Evolutionary conservation across 1,139 yeast genomes (phyloP).

Genomic region (Hyphopichia fennica): DNA sequence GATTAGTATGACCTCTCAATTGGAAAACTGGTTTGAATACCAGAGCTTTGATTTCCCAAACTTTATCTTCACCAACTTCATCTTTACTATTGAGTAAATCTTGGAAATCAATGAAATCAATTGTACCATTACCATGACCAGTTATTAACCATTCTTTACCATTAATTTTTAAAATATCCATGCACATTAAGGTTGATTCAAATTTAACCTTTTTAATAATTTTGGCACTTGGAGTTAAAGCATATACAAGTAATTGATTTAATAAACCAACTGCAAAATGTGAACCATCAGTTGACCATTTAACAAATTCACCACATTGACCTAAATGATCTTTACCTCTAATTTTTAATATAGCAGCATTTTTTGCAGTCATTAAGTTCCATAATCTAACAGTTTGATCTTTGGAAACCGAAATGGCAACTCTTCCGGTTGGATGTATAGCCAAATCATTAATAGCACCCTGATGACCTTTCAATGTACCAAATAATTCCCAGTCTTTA

Average conservation of each 20-base stretch:
- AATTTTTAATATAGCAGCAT: conserved; percentile 81
- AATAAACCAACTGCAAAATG: conserved; percentile 74
- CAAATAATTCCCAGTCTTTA: conserved; percentile 94
- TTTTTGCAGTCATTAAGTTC: conserved; percentile 97
- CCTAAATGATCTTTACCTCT: conserved; percentile 66
- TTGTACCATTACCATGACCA: conserved; percentile 74
- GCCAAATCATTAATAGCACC: conserved; percentile 79
- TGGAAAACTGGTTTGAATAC: conserved; percentile 50
- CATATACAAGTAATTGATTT: conserved; percentile 64
- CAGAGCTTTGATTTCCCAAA: conserved; percentile 30
- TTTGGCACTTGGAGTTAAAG: conserved; percentile 58
- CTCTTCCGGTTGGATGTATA: conserved; percentile 89
- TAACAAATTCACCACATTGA: conserved; percentile 64
- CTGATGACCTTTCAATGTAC: conserved; percentile 82
- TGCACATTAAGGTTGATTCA: conserved; percentile 64
- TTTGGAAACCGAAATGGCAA: conserved; percentile 85
- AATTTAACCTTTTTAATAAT: conserved; percentile 51
- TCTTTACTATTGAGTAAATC: conserved; percentile 23
- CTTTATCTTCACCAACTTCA: conserved; percentile 23
- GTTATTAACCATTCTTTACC: conserved; percentile 58
- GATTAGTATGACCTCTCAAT: conserved; percentile 76
- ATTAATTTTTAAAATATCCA: conserved; percentile 50
- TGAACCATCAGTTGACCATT: conserved; percentile 64
- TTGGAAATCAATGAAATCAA: conserved; percentile 51
- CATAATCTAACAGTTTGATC: conserved; percentile 85